Evolutionary conservation across 495 filamentous ascomycete genomes (phyloP), one percentile per base, ranked within the genome.

Genomic region (Neurospora sp.): DNA sequence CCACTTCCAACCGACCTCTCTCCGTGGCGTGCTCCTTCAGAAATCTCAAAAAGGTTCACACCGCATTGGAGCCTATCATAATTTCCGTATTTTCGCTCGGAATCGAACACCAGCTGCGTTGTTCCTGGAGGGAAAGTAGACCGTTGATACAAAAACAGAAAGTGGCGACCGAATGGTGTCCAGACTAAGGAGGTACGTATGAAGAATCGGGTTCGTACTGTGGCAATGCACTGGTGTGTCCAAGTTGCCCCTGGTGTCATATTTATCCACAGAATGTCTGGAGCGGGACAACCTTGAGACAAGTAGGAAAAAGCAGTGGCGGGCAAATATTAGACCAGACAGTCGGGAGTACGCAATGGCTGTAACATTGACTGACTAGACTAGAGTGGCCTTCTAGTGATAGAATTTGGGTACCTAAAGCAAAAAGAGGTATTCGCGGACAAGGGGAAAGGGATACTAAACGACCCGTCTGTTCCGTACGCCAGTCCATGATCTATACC

Each of bases 401-500:
- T 35, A 0, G 0, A 31, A 3, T 18, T 37, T 18, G 53, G 3
- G 27, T 0, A 65, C 53, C 53, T 9, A 18, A 18, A 65, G 14
- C 27, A 65, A 35, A 37, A 18, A 27, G 6, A 18, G 53, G 53
- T 2, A 31, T 65, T 35, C 27, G 27, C 53, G 31, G 53, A 35
- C 27, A 4, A 9, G 14, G 31, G 53, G 27, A 65, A 65, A 35
- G 6, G 27, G 7, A 18, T 8, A 61, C 27, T 31, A 37, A 18
- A 7, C 14, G 1, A 35, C 4, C 4, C 27, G 14, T 18, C 27
- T 65, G 27, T 18, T 27, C 3, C 27, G 16, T 65, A 18, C 31
- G 5, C 20, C 48, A 65, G 22, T 27, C 27, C 14, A 7, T 7
- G 18, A 20, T 39, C 72, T 70, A 80, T 3, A 80, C 78, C 0